Percentiles rank a stretch among this genome's conserved stretches.
phyloP scores from a whole-genome alignment of 1,284 basidiomycete species.

The Melampsora americana region DNA sequence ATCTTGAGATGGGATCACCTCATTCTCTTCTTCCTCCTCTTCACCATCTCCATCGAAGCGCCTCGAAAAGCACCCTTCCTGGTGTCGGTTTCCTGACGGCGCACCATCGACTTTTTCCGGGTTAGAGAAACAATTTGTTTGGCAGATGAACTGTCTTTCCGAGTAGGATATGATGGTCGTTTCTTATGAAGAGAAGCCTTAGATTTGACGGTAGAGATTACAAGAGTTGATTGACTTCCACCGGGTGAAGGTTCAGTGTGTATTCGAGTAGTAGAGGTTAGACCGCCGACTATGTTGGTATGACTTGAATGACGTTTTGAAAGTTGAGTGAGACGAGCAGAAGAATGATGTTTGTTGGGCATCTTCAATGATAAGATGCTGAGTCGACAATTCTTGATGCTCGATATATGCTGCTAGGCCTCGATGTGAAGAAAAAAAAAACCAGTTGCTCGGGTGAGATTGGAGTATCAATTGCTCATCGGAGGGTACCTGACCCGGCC shows the following conservation, averaged over 20 bases:
- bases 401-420: neutral
- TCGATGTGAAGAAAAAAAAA: neutral
- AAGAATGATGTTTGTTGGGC: slow-evolving; percentile 7
- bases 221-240: slow-evolving; percentile 1
- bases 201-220: neutral
- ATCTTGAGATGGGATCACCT: neutral
- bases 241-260: neutral
- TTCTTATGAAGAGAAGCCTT: slow-evolving; percentile 2
- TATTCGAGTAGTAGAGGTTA: neutral
- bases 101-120: neutral
- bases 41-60: slow-evolving; percentile 6
- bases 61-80: slow-evolving; percentile 26
- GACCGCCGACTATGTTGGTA: neutral
- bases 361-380: neutral
- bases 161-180: neutral
- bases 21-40: slow-evolving; percentile 9
- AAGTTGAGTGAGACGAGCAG: slow-evolving; percentile 3
- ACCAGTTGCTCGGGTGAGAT: neutral
- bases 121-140: neutral
- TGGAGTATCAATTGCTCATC: neutral
- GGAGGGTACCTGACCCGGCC: too few species aligned
- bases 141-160: neutral
- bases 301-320: neutral
- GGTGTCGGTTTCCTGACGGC: neutral
- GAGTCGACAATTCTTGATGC: too few species aligned